Evolutionary conservation across 768 basidiomycete species (phyloP).

Genomic region (Cystobasidiopsis lactophilus): DNA sequence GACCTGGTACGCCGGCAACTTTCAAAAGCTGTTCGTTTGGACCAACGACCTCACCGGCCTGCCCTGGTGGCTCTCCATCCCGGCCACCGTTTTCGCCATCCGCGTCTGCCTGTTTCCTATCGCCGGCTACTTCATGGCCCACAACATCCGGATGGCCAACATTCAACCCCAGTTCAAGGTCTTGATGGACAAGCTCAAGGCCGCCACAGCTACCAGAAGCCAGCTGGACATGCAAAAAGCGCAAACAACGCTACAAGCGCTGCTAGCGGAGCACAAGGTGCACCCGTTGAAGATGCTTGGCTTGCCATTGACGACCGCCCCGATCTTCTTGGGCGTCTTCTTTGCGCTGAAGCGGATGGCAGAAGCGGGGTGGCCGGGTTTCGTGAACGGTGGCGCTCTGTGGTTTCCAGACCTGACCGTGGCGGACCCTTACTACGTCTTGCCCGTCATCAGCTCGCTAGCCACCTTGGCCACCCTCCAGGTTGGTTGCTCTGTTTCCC

Average conservation of each 20-base stretch:
- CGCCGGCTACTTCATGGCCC: constrained; percentile 36
- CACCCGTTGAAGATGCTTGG: constrained; percentile 36
- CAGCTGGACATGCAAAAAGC: constrained; percentile 28
- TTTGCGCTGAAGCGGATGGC: constrained; percentile 55
- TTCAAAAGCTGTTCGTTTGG: constrained; percentile 24
- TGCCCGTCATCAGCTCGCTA: constrained; percentile 40
- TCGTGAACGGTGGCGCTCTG: constrained; percentile 50
- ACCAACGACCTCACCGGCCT: constrained; percentile 27
- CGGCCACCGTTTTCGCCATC: constrained; percentile 41
- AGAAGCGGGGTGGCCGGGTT: constrained; percentile 45
- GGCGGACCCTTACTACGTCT: constrained; percentile 49
- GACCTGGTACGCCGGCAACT: constrained; percentile 17
- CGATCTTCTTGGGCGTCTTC: constrained; percentile 61
- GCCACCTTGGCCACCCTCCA: constrained; percentile 47
- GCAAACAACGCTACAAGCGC: constrained; percentile 30
- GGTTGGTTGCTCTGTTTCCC: constrained; percentile 25
- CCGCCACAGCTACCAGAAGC: constrained; percentile 27
- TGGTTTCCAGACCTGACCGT: constrained; percentile 56
- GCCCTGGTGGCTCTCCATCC: constrained; percentile 68
- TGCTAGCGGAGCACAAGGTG: constrained; percentile 46
- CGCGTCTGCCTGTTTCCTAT: constrained; percentile 41
- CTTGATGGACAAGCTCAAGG: constrained; percentile 34
- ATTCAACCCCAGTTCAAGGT: constrained; percentile 38
- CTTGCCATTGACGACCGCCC: constrained; percentile 44
- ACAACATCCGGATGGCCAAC: constrained; percentile 39